A percentile compares a stretch with the other conserved stretches of the same genome.
These are phyloP conservation scores for Codiaeum variegatum DNA, from an alignment of 441 rosid genomes.

Conservation along the genomic window DNA sequence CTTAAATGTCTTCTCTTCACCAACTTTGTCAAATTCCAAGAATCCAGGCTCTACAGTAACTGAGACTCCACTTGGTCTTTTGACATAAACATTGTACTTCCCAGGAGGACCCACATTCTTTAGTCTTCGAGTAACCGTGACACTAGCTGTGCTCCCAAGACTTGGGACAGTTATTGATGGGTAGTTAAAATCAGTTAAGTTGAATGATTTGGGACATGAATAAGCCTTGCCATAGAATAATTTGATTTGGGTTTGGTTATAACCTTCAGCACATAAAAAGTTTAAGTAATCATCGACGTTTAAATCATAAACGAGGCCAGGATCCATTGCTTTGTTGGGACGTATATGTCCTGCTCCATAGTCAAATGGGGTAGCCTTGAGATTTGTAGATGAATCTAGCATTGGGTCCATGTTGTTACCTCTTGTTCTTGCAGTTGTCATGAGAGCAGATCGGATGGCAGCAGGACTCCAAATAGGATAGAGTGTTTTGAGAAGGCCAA, in stretches of 20 bases:
- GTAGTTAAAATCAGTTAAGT: conserved; percentile 42
- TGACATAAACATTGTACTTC: conserved; percentile 26
- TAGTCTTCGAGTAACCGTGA: conserved; percentile 39
- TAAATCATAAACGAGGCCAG: conserved; percentile 58
- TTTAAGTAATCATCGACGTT: conserved; percentile 41
- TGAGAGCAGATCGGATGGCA: conserved; percentile 59
- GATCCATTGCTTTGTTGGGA: conserved; percentile 60
- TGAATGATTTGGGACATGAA: conserved; percentile 32
- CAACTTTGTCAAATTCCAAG: conserved; percentile 30
- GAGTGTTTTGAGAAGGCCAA: conserved; percentile 47
- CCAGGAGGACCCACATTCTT: conserved; percentile 47
- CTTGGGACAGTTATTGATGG: conserved; percentile 53
- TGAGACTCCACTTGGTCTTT: conserved; percentile 35
- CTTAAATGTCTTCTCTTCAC: conserved; percentile 47
- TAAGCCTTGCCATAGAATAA: conserved; percentile 28
- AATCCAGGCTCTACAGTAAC: conserved; percentile 35
- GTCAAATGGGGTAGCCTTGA: conserved; percentile 46
- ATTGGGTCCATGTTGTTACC: conserved; percentile 45
- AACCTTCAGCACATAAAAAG: conserved; percentile 52
- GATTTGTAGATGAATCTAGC: conserved; percentile 23
- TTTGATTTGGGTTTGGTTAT: conserved; percentile 32
- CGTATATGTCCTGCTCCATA: conserved; percentile 60
- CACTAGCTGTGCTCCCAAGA: conserved; percentile 17
- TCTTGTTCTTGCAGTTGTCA: conserved; percentile 44
- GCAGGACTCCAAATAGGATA: conserved; percentile 64